Conservation (phyloP, 176 grass and related monocot species). For the Oryza meridionalis region DNA sequence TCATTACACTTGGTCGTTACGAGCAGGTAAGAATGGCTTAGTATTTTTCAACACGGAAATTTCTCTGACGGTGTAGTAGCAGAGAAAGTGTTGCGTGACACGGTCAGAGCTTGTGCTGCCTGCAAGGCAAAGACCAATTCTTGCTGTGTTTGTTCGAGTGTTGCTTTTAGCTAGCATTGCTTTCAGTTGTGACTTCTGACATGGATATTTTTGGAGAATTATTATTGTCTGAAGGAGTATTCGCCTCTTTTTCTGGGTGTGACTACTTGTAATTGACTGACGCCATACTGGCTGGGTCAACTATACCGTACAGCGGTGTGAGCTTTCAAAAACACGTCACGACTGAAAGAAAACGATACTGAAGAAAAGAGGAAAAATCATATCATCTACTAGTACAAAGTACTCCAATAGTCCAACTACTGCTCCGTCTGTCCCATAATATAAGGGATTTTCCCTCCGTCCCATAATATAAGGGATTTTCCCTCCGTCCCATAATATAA, state of each 20-base stretch:
- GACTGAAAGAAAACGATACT: not conserved
- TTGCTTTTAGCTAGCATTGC: not conserved
- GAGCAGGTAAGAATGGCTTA: not conserved
- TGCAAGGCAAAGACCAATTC: conserved; percentile 2
- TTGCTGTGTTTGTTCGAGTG: not conserved
- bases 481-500: too few relatives aligned
- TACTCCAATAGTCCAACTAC: too few relatives aligned
- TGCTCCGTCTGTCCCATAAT: too few relatives aligned
- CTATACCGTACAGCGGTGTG: not conserved
- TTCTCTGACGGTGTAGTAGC: not conserved
- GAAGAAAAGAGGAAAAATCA: not conserved
- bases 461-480: too few relatives aligned
- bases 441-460: too few relatives aligned
- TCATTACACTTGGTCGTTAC: not conserved
- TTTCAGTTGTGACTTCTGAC: not conserved
- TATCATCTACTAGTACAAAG: too few relatives aligned
- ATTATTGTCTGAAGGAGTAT: not conserved
- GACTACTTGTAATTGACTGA: not conserved
- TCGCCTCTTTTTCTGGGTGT: not conserved
- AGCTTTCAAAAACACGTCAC: not conserved
- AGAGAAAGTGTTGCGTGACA: not conserved
- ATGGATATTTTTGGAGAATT: not conserved
- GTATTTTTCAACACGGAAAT: not conserved
- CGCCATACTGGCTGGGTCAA: not conserved
- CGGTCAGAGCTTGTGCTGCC: not conserved